A percentile compares a stretch with the other conserved stretches of the same genome.
These are phyloP conservation scores for Alternaria novae-zelandiae DNA, from an alignment of 2,329 filamentous ascomycete species.

Conservation along the genomic window DNA sequence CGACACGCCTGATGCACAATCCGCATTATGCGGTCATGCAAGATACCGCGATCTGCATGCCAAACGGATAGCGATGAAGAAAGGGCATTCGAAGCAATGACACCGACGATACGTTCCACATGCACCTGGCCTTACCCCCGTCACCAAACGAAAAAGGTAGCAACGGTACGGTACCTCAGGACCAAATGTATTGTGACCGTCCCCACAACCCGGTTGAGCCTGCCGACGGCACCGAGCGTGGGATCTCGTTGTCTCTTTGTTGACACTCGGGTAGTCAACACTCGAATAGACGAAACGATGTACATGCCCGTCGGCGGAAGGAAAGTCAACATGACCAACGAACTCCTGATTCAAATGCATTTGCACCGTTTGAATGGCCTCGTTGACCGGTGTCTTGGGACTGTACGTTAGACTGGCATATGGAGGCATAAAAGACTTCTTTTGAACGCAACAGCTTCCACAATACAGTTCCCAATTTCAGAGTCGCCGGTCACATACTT, in stretches of 20 bases:
- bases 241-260: background rate
- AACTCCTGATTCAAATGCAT: constrained; percentile 4
- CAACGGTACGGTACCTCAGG: background rate
- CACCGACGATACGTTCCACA: constrained; percentile 1
- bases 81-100: background rate
- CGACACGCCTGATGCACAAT: background rate
- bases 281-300: constrained; percentile 4
- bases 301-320: constrained; percentile 17
- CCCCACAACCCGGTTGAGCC: background rate
- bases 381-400: constrained; percentile 16
- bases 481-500: background rate
- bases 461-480: background rate
- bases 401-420: background rate
- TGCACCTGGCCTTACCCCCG: background rate
- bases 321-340: constrained; percentile 14
- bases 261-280: constrained; percentile 5
- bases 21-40: background rate
- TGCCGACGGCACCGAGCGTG: background rate
- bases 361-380: constrained; percentile 12
- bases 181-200: background rate
- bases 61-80: constrained; percentile 2
- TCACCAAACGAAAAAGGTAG: background rate
- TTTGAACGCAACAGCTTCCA: background rate
- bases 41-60: background rate
- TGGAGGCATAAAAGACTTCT: constrained; percentile 4